A percentile compares a stretch with the other conserved stretches of the same genome.
These are phyloP conservation scores for Triticum dicoccoides DNA, from an alignment of 176 grass and related monocot genomes.

Conservation along the genomic window DNA sequence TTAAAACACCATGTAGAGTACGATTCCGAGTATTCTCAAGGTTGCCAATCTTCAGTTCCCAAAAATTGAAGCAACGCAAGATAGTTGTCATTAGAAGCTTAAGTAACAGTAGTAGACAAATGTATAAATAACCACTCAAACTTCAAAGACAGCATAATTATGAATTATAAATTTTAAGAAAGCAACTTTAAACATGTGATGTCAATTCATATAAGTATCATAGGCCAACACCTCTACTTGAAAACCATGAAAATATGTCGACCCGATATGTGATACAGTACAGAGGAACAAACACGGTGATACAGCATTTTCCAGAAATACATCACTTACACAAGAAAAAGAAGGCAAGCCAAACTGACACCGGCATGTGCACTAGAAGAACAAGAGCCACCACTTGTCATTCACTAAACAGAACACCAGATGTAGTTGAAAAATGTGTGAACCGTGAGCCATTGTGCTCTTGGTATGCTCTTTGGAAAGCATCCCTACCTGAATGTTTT, in stretches of 20 bases:
- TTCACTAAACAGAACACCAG: background rate
- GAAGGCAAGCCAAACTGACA: background rate
- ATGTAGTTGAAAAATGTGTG: background rate
- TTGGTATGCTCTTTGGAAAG: background rate
- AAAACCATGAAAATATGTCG: background rate
- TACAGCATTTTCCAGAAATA: background rate
- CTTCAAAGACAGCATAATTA: background rate
- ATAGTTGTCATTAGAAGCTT: slow-evolving; percentile 26
- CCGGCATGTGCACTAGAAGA: background rate
- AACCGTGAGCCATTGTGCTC: background rate
- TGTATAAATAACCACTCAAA: background rate
- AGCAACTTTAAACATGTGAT: slow-evolving; percentile 24
- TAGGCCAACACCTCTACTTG: slow-evolving; percentile 5
- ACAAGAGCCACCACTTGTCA: background rate
- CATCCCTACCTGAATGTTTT: background rate
- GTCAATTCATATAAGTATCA: background rate
- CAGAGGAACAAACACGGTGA: background rate
- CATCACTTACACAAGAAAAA: background rate
- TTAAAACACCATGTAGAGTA: slow-evolving; percentile 94
- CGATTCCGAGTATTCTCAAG: slow-evolving; percentile 97
- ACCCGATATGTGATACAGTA: background rate
- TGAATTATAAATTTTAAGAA: background rate
- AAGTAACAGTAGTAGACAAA: background rate
- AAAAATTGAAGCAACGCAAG: slow-evolving; percentile 17
- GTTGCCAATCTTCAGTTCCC: slow-evolving; percentile 65